phyloP scores from a whole-genome alignment of 148 eudicot genomes.

The Polygonum maritimum region DNA sequence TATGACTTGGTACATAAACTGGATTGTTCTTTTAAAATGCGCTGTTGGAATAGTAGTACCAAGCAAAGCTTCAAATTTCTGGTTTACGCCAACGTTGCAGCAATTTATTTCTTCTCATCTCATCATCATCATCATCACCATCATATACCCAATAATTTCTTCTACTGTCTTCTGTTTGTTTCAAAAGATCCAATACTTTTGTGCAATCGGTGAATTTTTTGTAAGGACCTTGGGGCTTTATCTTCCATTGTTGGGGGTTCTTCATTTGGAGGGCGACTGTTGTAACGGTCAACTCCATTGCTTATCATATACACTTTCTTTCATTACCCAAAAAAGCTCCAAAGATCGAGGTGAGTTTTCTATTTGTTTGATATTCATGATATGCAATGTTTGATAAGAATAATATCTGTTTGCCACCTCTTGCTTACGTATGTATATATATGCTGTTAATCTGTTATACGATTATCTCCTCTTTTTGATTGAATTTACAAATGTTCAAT shows the following conservation, averaged over 20 bases:
- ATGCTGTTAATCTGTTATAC: background rate
- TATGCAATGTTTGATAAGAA: background rate
- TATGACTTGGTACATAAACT: conserved; percentile 8
- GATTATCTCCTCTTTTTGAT: background rate
- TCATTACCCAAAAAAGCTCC: background rate
- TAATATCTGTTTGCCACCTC: background rate
- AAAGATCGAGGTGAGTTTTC: background rate
- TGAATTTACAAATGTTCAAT: background rate
- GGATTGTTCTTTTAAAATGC: background rate
- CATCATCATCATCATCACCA: background rate
- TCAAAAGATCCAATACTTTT: background rate
- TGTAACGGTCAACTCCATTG: conserved; percentile 9
- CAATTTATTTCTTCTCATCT: background rate
- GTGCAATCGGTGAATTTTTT: background rate
- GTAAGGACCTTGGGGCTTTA: background rate
- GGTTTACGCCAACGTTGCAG: conserved; percentile 17
- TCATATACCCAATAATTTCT: background rate
- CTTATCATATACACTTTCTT: background rate
- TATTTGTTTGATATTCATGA: background rate
- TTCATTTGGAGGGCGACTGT: background rate
- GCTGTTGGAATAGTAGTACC: conserved; percentile 4
- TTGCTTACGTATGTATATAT: background rate
- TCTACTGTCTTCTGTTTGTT: background rate
- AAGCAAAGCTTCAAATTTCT: conserved; percentile 2
- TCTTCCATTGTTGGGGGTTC: background rate